A percentile compares a stretch with the other conserved stretches of the same genome.
phyloP scores from a whole-genome alignment of 306 rosid genomes.

The Castanopsis chinensis region DNA sequence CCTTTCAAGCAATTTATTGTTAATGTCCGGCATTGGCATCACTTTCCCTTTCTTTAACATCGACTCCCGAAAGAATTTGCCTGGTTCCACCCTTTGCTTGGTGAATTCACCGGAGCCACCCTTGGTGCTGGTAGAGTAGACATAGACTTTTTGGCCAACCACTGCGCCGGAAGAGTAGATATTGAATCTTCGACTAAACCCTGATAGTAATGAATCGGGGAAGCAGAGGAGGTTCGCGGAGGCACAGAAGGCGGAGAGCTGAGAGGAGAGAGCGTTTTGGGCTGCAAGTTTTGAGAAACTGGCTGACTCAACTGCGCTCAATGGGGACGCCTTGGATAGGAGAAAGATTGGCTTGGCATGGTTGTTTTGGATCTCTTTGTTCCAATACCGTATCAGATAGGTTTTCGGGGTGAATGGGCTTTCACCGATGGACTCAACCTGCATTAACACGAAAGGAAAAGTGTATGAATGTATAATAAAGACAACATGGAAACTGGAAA shows the following conservation, averaged over 20 bases:
- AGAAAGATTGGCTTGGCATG: constrained; percentile 51
- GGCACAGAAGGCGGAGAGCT: constrained; percentile 71
- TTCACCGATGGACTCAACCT: constrained; percentile 49
- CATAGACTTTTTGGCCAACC: too few relatives aligned
- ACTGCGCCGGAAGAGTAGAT: too few relatives aligned
- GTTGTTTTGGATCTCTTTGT: constrained; percentile 71
- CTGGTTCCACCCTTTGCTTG: constrained; percentile 68
- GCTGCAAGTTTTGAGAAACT: constrained; percentile 62
- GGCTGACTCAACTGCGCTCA: constrained; percentile 56
- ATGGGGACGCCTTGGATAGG: constrained; percentile 64
- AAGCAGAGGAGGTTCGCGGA: constrained; percentile 81
- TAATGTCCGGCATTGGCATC: constrained; percentile 81
- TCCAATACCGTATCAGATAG: constrained; percentile 73
- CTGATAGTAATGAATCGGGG: constrained; percentile 32
- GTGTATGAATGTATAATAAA: not conserved
- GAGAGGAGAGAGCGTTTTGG: constrained; percentile 44
- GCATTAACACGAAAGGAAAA: constrained; percentile 43
- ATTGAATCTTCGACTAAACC: too few relatives aligned
- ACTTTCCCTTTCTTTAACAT: constrained; percentile 68
- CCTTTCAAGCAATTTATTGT: constrained; percentile 86
- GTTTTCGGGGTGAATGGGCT: constrained; percentile 81
- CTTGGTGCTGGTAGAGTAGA: constrained; percentile 55
- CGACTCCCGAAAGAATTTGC: constrained; percentile 81
- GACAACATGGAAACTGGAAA: too few relatives aligned
- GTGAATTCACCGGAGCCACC: constrained; percentile 73